phyloP scores from a whole-genome alignment of 2,329 filamentous ascomycete species.

The Ceratocystis cacaofunesta region DNA sequence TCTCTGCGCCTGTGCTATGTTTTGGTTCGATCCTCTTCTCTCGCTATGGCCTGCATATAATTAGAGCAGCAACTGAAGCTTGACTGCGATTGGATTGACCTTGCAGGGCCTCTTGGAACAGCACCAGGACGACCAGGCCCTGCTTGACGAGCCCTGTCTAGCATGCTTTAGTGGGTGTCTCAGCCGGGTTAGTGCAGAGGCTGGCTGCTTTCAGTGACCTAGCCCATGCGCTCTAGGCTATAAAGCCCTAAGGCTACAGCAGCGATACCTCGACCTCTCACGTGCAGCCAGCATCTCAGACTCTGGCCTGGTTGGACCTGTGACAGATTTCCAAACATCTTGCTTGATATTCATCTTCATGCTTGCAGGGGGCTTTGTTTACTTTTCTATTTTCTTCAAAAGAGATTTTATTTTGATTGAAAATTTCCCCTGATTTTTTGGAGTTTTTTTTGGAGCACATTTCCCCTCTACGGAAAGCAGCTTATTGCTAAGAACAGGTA shows the following conservation, averaged over 20 bases:
- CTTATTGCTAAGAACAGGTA: background rate
- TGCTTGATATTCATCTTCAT: background rate
- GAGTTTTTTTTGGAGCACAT: background rate
- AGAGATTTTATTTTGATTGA: background rate
- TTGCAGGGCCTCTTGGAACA: background rate
- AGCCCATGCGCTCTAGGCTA: background rate
- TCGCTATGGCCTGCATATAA: background rate
- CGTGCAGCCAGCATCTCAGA: background rate
- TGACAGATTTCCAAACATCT: background rate
- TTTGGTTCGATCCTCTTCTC: background rate
- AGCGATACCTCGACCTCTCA: too few relatives aligned
- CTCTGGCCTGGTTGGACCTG: background rate
- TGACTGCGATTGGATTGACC: background rate
- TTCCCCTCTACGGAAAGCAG: background rate
- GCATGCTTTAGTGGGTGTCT: background rate
- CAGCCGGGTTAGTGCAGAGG: background rate
- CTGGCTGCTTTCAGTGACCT: background rate
- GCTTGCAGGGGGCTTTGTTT: conserved; percentile 3
- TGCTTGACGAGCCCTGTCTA: background rate
- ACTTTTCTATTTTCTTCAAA: background rate
- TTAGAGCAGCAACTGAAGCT: background rate
- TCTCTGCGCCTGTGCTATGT: background rate
- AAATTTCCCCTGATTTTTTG: background rate
- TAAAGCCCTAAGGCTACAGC: too few relatives aligned
- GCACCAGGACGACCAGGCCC: background rate